These are phyloP conservation scores for Grosmannia serpens DNA, from an alignment of 2,329 filamentous ascomycete species.

Conservation along the genomic window DNA sequence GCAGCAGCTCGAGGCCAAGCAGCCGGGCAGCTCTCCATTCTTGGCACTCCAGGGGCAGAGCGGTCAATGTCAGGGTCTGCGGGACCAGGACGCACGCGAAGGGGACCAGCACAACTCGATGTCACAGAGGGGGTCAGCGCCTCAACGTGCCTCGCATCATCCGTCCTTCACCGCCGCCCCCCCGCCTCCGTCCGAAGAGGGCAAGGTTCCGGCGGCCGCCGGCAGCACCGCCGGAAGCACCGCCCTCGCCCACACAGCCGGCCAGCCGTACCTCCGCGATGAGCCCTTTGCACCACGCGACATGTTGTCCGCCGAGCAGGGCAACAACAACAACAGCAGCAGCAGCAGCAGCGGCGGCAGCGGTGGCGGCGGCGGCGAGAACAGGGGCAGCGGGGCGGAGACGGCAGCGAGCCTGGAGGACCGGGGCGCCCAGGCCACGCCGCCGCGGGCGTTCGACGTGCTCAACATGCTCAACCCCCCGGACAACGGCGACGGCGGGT, in stretches of 20 bases:
- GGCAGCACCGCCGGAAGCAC: slow-evolving; percentile 11
- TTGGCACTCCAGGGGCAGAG: slow-evolving; percentile 9
- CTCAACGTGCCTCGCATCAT: slow-evolving; percentile 42
- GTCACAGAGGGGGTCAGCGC: slow-evolving; percentile 49
- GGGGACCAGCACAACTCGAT: slow-evolving; percentile 49
- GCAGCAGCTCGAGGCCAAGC: neutral
- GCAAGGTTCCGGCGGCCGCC: neutral
- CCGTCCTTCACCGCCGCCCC: slow-evolving; percentile 10
- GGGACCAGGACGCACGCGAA: slow-evolving; percentile 36
- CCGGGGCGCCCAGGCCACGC: slow-evolving; percentile 15
- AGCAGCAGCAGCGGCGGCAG: neutral
- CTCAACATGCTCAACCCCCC: slow-evolving; percentile 33
- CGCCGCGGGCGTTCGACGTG: slow-evolving; percentile 26
- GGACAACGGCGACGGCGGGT: slow-evolving; percentile 11
- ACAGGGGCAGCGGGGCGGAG: neutral
- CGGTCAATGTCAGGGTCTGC: slow-evolving; percentile 46
- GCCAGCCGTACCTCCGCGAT: slow-evolving; percentile 6
- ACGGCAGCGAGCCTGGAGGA: slow-evolving; percentile 1
- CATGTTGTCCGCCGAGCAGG: slow-evolving; percentile 7
- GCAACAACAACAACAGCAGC: neutral
- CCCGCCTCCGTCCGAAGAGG: slow-evolving; percentile 17
- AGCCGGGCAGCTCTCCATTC: neutral
- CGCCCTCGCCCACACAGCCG: slow-evolving; percentile 14
- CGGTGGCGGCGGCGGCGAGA: neutral
- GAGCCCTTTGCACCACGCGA: slow-evolving; percentile 2